phyloP scores from a whole-genome alignment of 352 stramenopile species.

The Pythium folliculosum region DNA sequence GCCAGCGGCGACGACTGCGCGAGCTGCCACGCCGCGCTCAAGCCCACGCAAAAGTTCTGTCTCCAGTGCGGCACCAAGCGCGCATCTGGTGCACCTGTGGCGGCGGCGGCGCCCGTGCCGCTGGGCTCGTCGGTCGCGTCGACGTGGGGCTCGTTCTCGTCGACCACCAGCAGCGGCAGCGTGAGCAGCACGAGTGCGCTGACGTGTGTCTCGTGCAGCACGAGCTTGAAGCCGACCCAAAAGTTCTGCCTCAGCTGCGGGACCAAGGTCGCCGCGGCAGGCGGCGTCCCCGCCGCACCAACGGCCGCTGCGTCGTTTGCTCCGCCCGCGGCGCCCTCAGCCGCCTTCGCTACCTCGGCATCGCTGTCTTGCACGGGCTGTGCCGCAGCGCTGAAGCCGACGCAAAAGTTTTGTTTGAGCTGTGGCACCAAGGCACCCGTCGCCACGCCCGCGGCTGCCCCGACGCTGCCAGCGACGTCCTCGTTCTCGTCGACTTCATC shows the following conservation, averaged over 20 bases:
- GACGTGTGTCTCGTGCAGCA: constrained; percentile 48
- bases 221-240: constrained; percentile 55
- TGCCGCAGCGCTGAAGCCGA: constrained; percentile 49
- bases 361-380: constrained; percentile 45
- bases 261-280: constrained; percentile 43
- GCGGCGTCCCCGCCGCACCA: constrained; percentile 5
- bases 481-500: constrained; percentile 33
- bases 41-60: constrained; percentile 80
- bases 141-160: constrained; percentile 5
- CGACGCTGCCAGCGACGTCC: constrained; percentile 15
- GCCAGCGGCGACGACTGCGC: constrained; percentile 20
- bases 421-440: constrained; percentile 62
- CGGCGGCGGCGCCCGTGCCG: constrained; percentile 18
- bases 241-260: constrained; percentile 85
- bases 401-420: constrained; percentile 80
- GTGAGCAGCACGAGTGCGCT: constrained; percentile 16
- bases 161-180: constrained; percentile 24
- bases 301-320: constrained; percentile 12
- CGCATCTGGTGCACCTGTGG: constrained; percentile 14
- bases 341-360: constrained; percentile 17
- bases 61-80: constrained; percentile 59
- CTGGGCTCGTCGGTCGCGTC: constrained; percentile 5
- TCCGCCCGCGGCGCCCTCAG: constrained; percentile 19
- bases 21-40: constrained; percentile 52
- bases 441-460: constrained; percentile 10